These are phyloP conservation scores for Polygonum aviculare DNA, from an alignment of 148 eudicot species.

Conservation along the genomic window DNA sequence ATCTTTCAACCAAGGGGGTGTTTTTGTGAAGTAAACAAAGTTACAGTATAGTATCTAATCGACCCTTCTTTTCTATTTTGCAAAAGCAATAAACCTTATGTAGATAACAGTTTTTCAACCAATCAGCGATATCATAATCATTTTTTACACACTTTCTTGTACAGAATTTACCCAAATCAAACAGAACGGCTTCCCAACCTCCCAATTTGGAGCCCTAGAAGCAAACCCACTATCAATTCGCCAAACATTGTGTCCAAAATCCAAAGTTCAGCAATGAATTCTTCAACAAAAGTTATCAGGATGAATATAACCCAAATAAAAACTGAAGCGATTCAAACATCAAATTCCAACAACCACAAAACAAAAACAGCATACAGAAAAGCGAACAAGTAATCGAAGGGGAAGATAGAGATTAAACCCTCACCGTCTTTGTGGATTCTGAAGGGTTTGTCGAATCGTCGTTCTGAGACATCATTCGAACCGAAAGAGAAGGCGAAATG, in stretches of 20 bases:
- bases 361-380: neutral
- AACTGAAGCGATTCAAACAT: neutral
- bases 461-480: conserved; percentile 32
- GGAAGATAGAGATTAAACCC: neutral
- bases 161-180: neutral
- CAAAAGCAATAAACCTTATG: neutral
- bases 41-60: neutral
- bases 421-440: conserved; percentile 36
- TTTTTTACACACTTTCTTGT: neutral
- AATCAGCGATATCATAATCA: neutral
- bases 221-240: neutral
- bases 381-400: too few species aligned
- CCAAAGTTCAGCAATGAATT: neutral
- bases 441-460: neutral
- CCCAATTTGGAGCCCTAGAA: neutral
- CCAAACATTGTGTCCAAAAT: neutral
- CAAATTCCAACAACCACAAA: neutral
- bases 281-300: neutral
- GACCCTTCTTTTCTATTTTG: neutral
- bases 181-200: neutral
- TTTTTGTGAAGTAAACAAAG: neutral
- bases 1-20: neutral
- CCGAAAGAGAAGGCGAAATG: conserved; percentile 27
- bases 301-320: neutral
- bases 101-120: neutral